Base-by-base conservation (phyloP, 306 rosid species). In the Canavalia ensiformis region DNA sequence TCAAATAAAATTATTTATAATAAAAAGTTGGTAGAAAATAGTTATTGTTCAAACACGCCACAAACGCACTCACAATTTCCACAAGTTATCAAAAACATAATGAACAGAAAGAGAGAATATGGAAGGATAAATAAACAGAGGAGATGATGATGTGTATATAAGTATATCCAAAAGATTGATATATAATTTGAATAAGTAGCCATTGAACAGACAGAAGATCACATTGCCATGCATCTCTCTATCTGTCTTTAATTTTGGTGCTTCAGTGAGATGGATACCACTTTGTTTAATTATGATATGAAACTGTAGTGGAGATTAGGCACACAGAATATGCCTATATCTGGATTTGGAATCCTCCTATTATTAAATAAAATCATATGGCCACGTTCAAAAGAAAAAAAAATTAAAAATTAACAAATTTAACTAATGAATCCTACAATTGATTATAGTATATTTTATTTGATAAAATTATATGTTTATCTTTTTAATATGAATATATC, bases 221-320 rank as follows among this genome's bases (percentile, higher is more conserved):
- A 47, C 67, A 41, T 66, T 12, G 10, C 42, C 56, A 42, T 57
- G 77, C 67, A 70, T 42, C 56, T 49, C 5, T 46, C 8, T 59
- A 46, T 42, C 34, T 74, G 30, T 33, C 65, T 69, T 74, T 52
- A 9, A 37, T 10, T 56, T 69, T 70, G 88, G 97, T 91, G 95
- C 84, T 69, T 86, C 72, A 51, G 6, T 89, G 91, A 88, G 87
- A 83, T 68, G 94, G 92, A 92, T n/a, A 31, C 72, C 98, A 92
- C 97, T 89, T 85, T 56, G 44, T 45, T 62, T 74, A 52, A 78
- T 81, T 74, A 52, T 79, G 25, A 56, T 65, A 68, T 28, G 9
- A 30, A 51, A 44, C 69, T 63, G 72, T 62, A 68, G 56, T 68
- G 55, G 80, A 37, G 57, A 42, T 10, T 47, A 13, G 76, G 44